Base-by-base conservation (phyloP, 108 stramenopile species). In the Cyclotella cryptica region DNA sequence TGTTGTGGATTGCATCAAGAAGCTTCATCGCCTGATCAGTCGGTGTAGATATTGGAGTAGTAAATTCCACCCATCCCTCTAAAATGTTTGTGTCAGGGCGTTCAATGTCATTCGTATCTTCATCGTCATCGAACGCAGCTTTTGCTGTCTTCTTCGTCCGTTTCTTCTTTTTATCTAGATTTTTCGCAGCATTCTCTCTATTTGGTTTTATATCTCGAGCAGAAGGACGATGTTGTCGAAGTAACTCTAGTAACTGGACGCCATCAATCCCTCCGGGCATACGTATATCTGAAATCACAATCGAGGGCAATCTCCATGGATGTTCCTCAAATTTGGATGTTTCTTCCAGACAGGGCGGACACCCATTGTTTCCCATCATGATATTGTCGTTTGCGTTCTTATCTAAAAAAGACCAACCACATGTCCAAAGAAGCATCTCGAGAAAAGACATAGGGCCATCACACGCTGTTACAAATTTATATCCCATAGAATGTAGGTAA, bases 211-310 rank as follows among this genome's bases (percentile, higher is more conserved):
- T 12, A 8, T 55, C 26, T 6, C n/a, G 18, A 42, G 27, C 26
- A 24, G 41, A n/a, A 17, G 9, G 22, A 26, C 46, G 26, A 39
- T 18, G 49, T 46, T 49, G 64, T 17, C 77, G 80, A 54, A 87
- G 29, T 64, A 84, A 63, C 63, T 75, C 59, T n/a, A 96, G 64
- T 22, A 96, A 69, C 64, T 92, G 80, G 41, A 92, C 81, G 12
- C 96, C 96, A 84, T 92, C 91, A 66, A 87, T 86, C 27, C 88
- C 88, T 17, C 87, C 89, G 0, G 96, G 96, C 96, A 96, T 96
- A 0, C 91, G 90, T 66, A 96, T 86, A 80, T 96, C 96, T 44
- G 90, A 92, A 42, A 96, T 81, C 52, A 96, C 90, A 27, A 84
- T 55, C 43, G 82, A 77, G 10, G 82, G 82, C 83, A 84, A 86